phyloP scores from a whole-genome alignment of 352 stramenopile genomes.

The Pythium insidiosum region DNA sequence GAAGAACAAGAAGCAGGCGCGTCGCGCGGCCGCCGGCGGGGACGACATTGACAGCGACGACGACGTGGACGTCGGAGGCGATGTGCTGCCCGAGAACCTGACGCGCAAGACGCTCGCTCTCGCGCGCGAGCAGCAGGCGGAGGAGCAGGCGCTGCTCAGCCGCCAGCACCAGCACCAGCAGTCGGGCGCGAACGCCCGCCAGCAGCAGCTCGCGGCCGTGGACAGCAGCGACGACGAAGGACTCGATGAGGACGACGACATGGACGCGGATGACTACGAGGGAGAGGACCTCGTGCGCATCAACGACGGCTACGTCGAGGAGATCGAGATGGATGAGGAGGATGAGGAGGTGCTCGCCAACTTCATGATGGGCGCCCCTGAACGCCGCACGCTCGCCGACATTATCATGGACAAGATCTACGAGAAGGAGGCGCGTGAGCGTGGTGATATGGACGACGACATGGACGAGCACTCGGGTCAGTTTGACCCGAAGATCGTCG shows the following conservation, averaged over 20 bases:
- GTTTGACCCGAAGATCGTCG: conserved; percentile 94
- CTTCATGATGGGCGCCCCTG: conserved; percentile 77
- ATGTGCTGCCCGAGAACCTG: conserved; percentile 75
- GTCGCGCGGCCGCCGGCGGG: conserved; percentile 10
- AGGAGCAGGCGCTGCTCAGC: conserved; percentile 49
- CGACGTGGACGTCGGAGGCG: conserved; percentile 45
- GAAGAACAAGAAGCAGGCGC: conserved; percentile 29
- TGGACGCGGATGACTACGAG: conserved; percentile 84
- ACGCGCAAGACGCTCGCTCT: conserved; percentile 75
- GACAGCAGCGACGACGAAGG: conserved; percentile 52
- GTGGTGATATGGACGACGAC: conserved; percentile 72
- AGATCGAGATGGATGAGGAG: conserved; percentile 83
- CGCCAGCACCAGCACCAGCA: conserved; percentile 24
- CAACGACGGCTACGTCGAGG: conserved; percentile 89
- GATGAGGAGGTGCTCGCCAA: conserved; percentile 83
- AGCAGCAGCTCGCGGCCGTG: conserved; percentile 17
- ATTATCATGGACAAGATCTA: conserved; percentile 99
- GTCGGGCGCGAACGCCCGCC: conserved; percentile 2
- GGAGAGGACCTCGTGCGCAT: conserved; percentile 85
- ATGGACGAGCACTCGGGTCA: conserved; percentile 44
- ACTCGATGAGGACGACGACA: conserved; percentile 80
- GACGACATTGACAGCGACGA: conserved; percentile 40
- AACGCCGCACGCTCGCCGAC: conserved; percentile 94
- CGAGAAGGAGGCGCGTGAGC: conserved; percentile 90
- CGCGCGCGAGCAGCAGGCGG: conserved; percentile 67